These are phyloP conservation scores for Huntiella moniliformis DNA, from an alignment of 2,329 filamentous ascomycete species.

Conservation along the genomic window DNA sequence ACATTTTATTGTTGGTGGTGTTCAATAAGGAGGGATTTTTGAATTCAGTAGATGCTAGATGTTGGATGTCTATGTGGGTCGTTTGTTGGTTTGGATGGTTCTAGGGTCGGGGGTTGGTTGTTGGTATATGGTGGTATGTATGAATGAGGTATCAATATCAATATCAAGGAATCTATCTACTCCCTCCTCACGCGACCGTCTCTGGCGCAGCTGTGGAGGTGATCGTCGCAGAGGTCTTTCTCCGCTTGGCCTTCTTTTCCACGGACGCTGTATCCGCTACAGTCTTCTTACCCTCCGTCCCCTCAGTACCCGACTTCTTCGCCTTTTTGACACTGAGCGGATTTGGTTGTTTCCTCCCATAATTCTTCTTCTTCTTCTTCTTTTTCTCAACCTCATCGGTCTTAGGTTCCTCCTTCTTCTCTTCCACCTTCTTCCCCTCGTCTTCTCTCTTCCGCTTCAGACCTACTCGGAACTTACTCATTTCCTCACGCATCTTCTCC, in stretches of 20 bases:
- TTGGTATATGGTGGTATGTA: neutral
- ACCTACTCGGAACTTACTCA: conserved; percentile 53
- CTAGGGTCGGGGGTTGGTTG: neutral
- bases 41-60: neutral
- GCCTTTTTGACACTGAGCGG: conserved; percentile 49
- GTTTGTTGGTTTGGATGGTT: too few relatives aligned
- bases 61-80: neutral
- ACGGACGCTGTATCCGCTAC: conserved; percentile 2
- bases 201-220: too few relatives aligned
- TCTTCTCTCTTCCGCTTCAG: conserved; percentile 31
- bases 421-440: conserved; percentile 22
- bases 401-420: neutral
- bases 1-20: conserved; percentile 23
- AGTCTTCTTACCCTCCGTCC: conserved; percentile 15
- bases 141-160: neutral
- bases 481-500: conserved; percentile 49
- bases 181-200: neutral
- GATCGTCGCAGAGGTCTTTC: conserved; percentile 8
- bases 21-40: too few relatives aligned
- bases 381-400: conserved; percentile 11
- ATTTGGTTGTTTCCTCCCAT: conserved; percentile 50
- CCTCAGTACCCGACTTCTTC: conserved; percentile 9
- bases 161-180: neutral
- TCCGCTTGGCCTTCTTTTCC: conserved; percentile 13
- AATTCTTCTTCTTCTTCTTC: conserved; percentile 37